phyloP scores from a whole-genome alignment of 164 flowering plant species.

The Vitis cinerea region DNA sequence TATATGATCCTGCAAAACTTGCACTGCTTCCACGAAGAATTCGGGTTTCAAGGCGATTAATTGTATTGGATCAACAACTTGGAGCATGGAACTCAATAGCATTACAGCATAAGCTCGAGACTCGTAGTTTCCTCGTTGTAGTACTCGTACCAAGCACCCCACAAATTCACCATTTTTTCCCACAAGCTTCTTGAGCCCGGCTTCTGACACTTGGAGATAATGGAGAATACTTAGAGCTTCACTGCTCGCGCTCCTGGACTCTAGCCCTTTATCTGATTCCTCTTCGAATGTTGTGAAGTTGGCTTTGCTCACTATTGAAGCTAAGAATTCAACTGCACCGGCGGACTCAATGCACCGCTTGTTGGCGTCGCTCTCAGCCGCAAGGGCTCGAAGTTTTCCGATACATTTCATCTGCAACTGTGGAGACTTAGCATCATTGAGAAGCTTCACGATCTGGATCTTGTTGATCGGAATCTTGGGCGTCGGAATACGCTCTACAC shows the following conservation, averaged over 20 bases:
- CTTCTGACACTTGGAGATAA: conserved; percentile 37
- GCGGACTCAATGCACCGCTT: conserved; percentile 42
- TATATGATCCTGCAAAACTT: conserved; percentile 48
- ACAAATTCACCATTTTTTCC: conserved; percentile 23
- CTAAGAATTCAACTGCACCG: conserved; percentile 43
- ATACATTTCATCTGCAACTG: conserved; percentile 30
- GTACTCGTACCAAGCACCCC: conserved; percentile 28
- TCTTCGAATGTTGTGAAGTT: not conserved
- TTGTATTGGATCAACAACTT: conserved; percentile 41
- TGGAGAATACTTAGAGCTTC: conserved; percentile 42
- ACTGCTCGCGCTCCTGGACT: conserved; percentile 12
- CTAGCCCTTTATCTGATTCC: conserved; percentile 3
- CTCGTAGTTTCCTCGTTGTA: conserved; percentile 48
- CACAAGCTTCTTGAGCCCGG: conserved; percentile 22
- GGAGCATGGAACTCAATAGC: conserved; percentile 45
- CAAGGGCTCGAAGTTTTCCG: conserved; percentile 41
- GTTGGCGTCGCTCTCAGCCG: conserved; percentile 38
- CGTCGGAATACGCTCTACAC: conserved; percentile 41
- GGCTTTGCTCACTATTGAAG: conserved; percentile 32
- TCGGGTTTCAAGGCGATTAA: conserved; percentile 25
- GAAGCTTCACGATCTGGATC: conserved; percentile 36
- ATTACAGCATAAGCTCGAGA: conserved; percentile 48
- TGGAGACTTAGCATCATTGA: conserved; percentile 35
- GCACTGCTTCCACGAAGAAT: conserved; percentile 40
- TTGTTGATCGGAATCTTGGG: conserved; percentile 41